Percentiles rank a stretch among this genome's conserved stretches.
phyloP scores from a whole-genome alignment of 2,329 filamentous ascomycete genomes.

The Cladosporium sp. region DNA sequence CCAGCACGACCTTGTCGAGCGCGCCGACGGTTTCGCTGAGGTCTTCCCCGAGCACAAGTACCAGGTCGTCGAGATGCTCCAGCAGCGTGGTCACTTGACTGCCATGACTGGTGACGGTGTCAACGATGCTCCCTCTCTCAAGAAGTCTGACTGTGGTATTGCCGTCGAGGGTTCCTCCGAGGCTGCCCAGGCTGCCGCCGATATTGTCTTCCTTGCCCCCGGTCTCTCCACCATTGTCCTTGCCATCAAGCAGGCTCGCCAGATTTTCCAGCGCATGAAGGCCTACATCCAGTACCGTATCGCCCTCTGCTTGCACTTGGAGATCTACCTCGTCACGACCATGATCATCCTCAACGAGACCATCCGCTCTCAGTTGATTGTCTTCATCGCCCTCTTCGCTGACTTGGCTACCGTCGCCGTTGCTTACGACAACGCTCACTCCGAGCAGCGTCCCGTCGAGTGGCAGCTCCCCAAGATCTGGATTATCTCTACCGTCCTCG shows the following conservation, averaged over 20 bases:
- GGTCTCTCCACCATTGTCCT: conserved; percentile 68
- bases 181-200: conserved; percentile 67
- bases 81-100: conserved; percentile 68
- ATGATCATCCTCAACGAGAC: conserved; percentile 81
- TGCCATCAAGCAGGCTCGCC: conserved; percentile 69
- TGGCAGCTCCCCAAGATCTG: conserved; percentile 81
- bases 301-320: conserved; percentile 67
- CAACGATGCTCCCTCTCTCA: conserved; percentile 69
- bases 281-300: conserved; percentile 75
- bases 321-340: conserved; percentile 71
- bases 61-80: conserved; percentile 71
- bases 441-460: conserved; percentile 69
- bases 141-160: conserved; percentile 72
- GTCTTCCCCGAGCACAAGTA: conserved; percentile 75
- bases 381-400: conserved; percentile 75
- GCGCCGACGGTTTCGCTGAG: conserved; percentile 69
- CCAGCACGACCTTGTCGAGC: conserved; percentile 72
- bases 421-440: conserved; percentile 75
- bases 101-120: conserved; percentile 75
- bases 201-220: conserved; percentile 71
- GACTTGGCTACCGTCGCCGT: conserved; percentile 76
- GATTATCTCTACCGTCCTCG: conserved; percentile 68
- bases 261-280: conserved; percentile 78
- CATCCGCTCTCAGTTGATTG: conserved; percentile 66
- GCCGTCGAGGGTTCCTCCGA: conserved; percentile 69